Percentiles rank a stretch among this genome's conserved stretches.
Evolutionary conservation across 768 basidiomycete species (phyloP).

Genomic region (Trametes sanguinea): DNA sequence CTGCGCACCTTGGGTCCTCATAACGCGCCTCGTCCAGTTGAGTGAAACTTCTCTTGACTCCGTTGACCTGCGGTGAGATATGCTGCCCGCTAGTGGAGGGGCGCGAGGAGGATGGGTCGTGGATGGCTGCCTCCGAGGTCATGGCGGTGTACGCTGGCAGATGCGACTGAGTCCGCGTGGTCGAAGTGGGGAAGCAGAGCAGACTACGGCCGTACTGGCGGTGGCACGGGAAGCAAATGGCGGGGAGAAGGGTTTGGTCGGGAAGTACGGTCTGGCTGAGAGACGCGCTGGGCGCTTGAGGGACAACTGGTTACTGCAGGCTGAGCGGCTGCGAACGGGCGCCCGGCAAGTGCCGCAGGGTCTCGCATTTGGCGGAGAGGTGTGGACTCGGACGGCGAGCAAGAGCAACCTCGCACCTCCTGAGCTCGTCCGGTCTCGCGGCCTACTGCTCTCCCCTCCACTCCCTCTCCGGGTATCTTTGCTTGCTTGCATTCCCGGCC

Average conservation of each 20-base stretch:
- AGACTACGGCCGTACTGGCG: too few relatives aligned
- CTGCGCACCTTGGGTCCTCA: constrained; percentile 29
- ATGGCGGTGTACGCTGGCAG: background rate
- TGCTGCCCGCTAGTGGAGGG: constrained; percentile 27
- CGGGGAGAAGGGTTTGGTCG: too few relatives aligned
- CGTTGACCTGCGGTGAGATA: constrained; percentile 13
- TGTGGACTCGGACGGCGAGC: background rate
- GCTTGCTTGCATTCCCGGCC: background rate
- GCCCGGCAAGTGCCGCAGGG: constrained; percentile 13
- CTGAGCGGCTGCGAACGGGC: background rate
- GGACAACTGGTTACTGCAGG: background rate
- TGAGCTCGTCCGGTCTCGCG: constrained; percentile 8
- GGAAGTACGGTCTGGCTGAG: background rate
- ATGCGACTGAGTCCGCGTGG: background rate
- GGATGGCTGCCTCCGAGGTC: constrained; percentile 13
- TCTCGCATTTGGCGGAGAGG: constrained; percentile 3
- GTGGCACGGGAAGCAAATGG: too few relatives aligned
- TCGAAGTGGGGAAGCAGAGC: background rate
- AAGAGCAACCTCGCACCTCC: constrained; percentile 13
- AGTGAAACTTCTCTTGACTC: constrained; percentile 18
- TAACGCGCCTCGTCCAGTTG: constrained; percentile 28
- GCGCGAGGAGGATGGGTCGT: constrained; percentile 24
- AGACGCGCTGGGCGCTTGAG: background rate
- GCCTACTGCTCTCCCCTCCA: background rate
- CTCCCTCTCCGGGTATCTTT: constrained; percentile 4